Base-by-base conservation (phyloP, 2,329 filamentous ascomycete genomes). In the Monosporascus ibericus region DNA sequence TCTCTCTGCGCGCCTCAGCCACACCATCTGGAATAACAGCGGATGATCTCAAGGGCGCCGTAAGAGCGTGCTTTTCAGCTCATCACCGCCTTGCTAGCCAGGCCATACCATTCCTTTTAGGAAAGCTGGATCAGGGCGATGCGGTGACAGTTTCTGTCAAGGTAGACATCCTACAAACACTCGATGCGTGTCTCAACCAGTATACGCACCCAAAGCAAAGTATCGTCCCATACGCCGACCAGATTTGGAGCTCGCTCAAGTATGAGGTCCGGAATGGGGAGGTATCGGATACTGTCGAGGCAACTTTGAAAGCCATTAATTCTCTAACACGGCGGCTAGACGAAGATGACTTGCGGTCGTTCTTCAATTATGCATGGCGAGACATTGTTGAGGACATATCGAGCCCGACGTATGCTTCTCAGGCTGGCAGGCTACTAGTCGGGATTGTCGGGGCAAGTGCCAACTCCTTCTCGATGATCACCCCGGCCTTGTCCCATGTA, bases 191-290 rank as follows among this genome's bases (percentile, higher is more conserved):
- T 53, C 60, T 83, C 18, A 71, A 73, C 14, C 63, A 72, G 27
- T 84, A 82, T 53, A 64, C 71, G 1, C 66, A 76, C 39, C 70
- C 76, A 0, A 67, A 74, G 36, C 68, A 75, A 50, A 77, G 72
- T 8, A 62, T 83, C 15, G 69, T 69, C 1, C 79, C 80, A 0
- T 75, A 77, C 48, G 68, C 73, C 18, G 70, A 75, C 48, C 72
- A 76, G 44, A 75, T 82, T 47, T 84, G 81, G 81, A 71, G 72
- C 30, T 80, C 79, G n/a, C 74, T 84, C 47, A 84, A 84, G 61
- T 84, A 82, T 55, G 81, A 84, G 57, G 81, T 84, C 14, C 77
- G 81, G 36, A 82, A 84, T 50, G 81, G 81, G 14, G 81, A 84
- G 54, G 73, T 80, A 8, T 75, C 78, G 54, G 81, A 83, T 55